Evolutionary conservation across 192 early-diverging fungal genomes (phyloP), one percentile per base, ranked within the genome.

Genomic region (Glomus cerebriforme): DNA sequence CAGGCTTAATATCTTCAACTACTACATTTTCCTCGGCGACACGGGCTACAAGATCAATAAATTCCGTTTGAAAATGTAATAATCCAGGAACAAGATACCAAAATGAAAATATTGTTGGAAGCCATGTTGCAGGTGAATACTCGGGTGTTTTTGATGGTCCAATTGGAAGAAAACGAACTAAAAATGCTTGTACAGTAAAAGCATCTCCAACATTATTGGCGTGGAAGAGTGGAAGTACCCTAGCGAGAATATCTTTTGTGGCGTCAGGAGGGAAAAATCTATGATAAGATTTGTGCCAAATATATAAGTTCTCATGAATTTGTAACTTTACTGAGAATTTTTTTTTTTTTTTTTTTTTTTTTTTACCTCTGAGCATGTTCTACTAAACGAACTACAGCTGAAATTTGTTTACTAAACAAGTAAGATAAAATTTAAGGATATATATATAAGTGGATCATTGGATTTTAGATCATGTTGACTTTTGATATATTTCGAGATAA

Each of bases 31-130:
- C 81, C 43, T 82, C 82, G 5, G 94, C 91, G 59, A 98, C 86
- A 1, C 88, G 88, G 2, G 91, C 88, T 8, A 98, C 73, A 10
- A 97, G 77, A 22, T 90, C 88, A 39, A 96, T 79, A 69, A 95
- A 92, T 63, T 92, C 88, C 9, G 87, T 83, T 80, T 94, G 93
- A 77, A 90, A 92, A 1, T 86, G 83, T 7, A 82, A 79, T 7
- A 86, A 88, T 45, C 86, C 84, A 17, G 88, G 87, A n/a, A 90
- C 85, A 54, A 92, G 86, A 10, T 91, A 92, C 95, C 95, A 96
- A 13, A 98, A 80, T 60, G 91, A 87, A 77, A 98, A 96, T 10
- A 96, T 79, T 10, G 93, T 94, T 29, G 95, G 94, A 31, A 97
- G 80, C 91, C 95, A 96, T 8, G 82, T 82, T 66, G 86, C 83